Conservation (phyloP, 2,329 filamentous ascomycete genomes). For the Ceratocystis cubensis region DNA sequence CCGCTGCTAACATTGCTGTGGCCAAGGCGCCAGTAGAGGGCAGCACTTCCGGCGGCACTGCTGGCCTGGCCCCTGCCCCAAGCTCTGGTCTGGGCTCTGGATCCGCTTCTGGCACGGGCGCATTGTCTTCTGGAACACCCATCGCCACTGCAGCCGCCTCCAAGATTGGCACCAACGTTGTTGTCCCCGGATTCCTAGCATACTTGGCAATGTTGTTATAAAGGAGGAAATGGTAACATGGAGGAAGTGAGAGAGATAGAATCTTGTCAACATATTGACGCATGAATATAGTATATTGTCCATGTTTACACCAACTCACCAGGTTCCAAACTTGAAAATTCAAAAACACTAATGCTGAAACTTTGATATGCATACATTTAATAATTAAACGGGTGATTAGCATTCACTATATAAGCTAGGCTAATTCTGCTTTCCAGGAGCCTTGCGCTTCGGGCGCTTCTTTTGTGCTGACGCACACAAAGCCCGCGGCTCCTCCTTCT, state of each 20-base stretch:
- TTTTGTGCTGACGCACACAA: conserved; percentile 9
- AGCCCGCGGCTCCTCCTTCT: conserved; percentile 41
- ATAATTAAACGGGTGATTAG: too few relatives aligned
- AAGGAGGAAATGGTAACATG: background rate
- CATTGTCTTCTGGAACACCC: background rate
- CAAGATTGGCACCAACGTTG: conserved; percentile 1
- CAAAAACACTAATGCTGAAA: too few relatives aligned
- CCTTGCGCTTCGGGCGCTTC: conserved; percentile 6
- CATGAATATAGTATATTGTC: background rate
- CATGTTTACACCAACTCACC: background rate
- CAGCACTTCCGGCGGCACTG: conserved; percentile 12
- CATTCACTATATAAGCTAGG: background rate
- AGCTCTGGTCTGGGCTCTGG: conserved; percentile 7
- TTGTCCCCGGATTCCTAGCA: conserved; percentile 16
- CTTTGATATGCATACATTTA: too few relatives aligned
- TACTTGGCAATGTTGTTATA: conserved; percentile 16
- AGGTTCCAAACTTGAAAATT: background rate
- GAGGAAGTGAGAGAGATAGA: background rate
- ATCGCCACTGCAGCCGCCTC: conserved; percentile 19
- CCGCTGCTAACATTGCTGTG: conserved; percentile 29
- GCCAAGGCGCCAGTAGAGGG: conserved; percentile 24
- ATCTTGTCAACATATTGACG: background rate
- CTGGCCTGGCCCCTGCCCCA: conserved; percentile 16
- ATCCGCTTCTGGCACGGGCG: conserved; percentile 9
- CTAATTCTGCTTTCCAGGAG: background rate